phyloP scores from a whole-genome alignment of 345 rosid species.

The Hibiscus trionum region DNA sequence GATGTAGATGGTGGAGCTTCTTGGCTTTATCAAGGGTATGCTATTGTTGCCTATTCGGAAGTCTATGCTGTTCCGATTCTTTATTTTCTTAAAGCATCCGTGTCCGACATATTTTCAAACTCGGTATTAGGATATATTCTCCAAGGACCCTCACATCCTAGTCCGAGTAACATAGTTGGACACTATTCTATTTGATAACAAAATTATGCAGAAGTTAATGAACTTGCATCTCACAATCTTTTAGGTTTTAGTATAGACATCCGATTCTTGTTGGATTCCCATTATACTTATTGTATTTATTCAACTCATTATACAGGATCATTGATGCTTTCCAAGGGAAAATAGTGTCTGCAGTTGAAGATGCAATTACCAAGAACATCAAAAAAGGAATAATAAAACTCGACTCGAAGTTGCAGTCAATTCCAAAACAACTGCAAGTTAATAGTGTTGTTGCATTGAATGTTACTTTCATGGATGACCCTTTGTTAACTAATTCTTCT shows the following conservation, averaged over 20 bases:
- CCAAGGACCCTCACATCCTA: background rate
- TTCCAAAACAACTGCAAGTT: conserved; percentile 47
- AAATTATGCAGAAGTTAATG: too few species aligned
- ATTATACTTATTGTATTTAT: background rate
- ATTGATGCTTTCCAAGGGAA: conserved; percentile 52
- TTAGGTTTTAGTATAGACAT: too few species aligned
- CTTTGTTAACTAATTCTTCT: conserved; percentile 39
- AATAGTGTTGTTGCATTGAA: conserved; percentile 48
- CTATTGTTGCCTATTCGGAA: background rate
- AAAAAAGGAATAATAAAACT: conserved; percentile 49
- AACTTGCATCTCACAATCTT: too few species aligned
- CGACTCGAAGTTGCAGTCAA: conserved; percentile 48
- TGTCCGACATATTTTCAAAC: background rate
- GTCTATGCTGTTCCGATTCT: background rate
- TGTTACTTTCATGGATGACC: conserved; percentile 49
- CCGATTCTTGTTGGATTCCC: background rate
- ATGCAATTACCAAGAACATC: conserved; percentile 40
- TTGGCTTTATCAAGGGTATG: conserved; percentile 81
- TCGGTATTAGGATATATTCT: background rate
- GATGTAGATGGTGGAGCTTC: conserved; percentile 70
- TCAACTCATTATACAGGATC: conserved; percentile 30
- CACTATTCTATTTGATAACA: too few species aligned
- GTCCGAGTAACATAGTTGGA: too few species aligned
- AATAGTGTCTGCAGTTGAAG: conserved; percentile 47
- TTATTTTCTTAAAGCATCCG: background rate